Evolutionary conservation across 2,329 filamentous ascomycete genomes (phyloP), one percentile per base, ranked within the genome.

Genomic region (Anthostomella pinea): DNA sequence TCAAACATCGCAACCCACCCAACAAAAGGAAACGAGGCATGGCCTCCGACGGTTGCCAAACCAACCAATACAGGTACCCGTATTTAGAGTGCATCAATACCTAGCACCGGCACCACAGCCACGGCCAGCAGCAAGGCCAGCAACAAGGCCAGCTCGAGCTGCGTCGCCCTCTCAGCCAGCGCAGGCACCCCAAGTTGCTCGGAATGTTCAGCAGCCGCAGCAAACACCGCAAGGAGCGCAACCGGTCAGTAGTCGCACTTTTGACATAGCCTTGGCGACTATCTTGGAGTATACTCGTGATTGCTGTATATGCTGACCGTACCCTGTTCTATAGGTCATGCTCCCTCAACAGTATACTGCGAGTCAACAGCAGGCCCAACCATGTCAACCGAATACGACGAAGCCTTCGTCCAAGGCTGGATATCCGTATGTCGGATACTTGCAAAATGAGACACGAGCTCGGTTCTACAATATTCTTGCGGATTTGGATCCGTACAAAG

Each of bases 401-500:
- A 5, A 26, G 7, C 24, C 24, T 7, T 6, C 11, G 11, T 26
- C 24, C 8, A 13, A 11, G 15, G 8, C 24, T 35, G 17, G 34
- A 41, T 4, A 19, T 23, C n/a, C n/a, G n/a, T n/a, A n/a, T n/a
- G n/a, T n/a, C n/a, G n/a, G n/a, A n/a, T n/a, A n/a, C n/a, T n/a
- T n/a, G n/a, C n/a, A n/a, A n/a, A n/a, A n/a, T n/a, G n/a, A n/a
- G 22, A 29, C 18, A n/a, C 30, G 39, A 18, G 11, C 45, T 11
- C 32, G 28, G 3, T 49, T 45, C 19, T 49, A 51, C 26, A 23
- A 32, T 9, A 40, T 49, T 17, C 37, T 51, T n/a, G 16, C 30
- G 3, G 43, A 41, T 7, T 37, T 51, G 9, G 47, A 51, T 29
- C 45, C 45, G 3, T 42, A 42, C 20, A 44, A 28, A 19, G 30